These are phyloP conservation scores for Aphanomyces euteiches DNA, from an alignment of 352 stramenopile genomes.

Conservation along the genomic window DNA sequence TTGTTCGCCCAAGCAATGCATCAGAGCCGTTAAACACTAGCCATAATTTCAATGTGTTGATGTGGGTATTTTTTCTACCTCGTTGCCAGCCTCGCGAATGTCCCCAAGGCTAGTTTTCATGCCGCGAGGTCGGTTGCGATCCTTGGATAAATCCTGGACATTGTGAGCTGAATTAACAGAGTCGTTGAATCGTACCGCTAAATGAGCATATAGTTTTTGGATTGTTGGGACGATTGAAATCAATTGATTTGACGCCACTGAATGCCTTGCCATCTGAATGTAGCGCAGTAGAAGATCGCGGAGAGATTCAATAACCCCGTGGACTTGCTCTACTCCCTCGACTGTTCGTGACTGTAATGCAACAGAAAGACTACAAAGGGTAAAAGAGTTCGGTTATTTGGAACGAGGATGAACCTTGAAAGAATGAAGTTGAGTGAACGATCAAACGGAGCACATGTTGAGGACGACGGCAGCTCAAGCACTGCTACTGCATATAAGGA, in stretches of 20 bases:
- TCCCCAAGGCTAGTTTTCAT: slow-evolving; percentile 12
- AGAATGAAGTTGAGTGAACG: neutral
- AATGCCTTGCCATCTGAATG: too few relatives aligned
- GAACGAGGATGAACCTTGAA: neutral
- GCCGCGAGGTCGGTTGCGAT: neutral
- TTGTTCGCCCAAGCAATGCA: neutral
- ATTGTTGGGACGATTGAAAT: too few relatives aligned
- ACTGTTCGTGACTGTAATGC: too few relatives aligned
- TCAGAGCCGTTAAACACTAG: slow-evolving; percentile 6
- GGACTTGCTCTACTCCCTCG: too few relatives aligned
- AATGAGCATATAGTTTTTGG: too few relatives aligned
- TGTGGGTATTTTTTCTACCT: neutral
- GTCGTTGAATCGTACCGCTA: too few relatives aligned
- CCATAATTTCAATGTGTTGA: neutral
- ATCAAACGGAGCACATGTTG: neutral
- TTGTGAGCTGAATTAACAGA: too few relatives aligned
- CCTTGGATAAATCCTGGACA: neutral
- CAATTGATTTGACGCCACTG: too few relatives aligned
- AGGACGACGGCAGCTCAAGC: neutral
- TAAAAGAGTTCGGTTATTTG: too few relatives aligned
- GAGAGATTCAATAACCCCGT: too few relatives aligned
- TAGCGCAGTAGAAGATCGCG: too few relatives aligned
- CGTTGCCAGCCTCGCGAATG: slow-evolving; percentile 5
- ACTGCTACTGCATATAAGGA: slow-evolving; percentile 10
- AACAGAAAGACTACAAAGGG: too few relatives aligned